Conservation (phyloP, 2,329 filamentous ascomycete genomes). For the Talaromyces sp. region DNA sequence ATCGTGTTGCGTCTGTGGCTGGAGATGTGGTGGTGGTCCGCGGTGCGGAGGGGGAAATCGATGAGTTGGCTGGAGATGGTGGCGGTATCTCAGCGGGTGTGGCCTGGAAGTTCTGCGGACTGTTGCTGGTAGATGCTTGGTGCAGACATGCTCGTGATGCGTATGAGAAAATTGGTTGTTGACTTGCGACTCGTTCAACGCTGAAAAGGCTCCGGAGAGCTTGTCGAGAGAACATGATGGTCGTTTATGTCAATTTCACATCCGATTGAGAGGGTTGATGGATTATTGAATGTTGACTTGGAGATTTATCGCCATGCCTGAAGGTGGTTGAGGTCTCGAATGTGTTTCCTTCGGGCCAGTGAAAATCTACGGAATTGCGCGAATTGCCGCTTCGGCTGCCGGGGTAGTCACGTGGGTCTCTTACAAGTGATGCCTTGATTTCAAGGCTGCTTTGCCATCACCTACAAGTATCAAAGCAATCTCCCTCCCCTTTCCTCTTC, state of each 20-base stretch:
- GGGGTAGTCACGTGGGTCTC: conserved; percentile 29
- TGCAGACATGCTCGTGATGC: conserved; percentile 42
- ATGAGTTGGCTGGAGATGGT: conserved; percentile 14
- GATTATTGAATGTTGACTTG: conserved; percentile 12
- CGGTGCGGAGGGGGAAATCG: not conserved
- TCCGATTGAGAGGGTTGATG: not conserved
- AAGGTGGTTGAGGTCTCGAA: not conserved
- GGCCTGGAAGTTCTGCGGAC: conserved; percentile 26
- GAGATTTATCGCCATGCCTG: conserved; percentile 1
- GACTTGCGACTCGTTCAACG: conserved; percentile 22
- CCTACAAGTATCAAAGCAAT: not conserved
- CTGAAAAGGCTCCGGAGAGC: conserved; percentile 30
- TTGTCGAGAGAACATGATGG: conserved; percentile 37
- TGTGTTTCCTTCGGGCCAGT: conserved; percentile 21
- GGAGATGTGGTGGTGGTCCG: not conserved
- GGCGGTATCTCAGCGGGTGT: conserved; percentile 28
- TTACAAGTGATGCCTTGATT: not conserved
- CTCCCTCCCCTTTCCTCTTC: not conserved
- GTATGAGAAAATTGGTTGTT: conserved; percentile 21
- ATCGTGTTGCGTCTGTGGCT: not conserved
- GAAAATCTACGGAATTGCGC: conserved; percentile 33
- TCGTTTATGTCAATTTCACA: not conserved
- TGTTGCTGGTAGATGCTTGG: conserved; percentile 32
- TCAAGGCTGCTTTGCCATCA: not conserved
- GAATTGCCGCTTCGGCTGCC: conserved; percentile 28